phyloP scores from a whole-genome alignment of 371 early-diverging fungal genomes.

The Mortierella sp. region DNA sequence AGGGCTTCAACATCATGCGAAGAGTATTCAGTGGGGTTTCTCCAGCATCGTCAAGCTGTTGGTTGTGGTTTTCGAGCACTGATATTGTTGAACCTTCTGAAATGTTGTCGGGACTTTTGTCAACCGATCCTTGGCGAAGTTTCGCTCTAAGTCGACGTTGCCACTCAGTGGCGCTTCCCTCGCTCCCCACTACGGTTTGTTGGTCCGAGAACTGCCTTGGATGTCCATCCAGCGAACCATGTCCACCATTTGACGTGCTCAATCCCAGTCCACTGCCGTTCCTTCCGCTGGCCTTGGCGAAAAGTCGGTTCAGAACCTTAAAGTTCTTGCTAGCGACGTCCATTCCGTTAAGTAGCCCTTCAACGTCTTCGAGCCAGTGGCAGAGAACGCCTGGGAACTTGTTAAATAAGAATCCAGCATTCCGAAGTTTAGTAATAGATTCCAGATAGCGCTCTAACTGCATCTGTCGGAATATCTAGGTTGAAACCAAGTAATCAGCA shows the following conservation, averaged over 20 bases:
- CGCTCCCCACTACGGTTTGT: neutral
- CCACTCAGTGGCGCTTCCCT: slow-evolving; percentile 25
- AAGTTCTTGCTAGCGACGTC: slow-evolving; percentile 25
- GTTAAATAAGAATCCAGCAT: slow-evolving; percentile 38
- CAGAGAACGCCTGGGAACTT: slow-evolving; percentile 30
- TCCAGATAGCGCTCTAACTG: slow-evolving; percentile 45
- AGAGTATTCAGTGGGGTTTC: slow-evolving; percentile 30
- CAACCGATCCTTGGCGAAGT: slow-evolving; percentile 12
- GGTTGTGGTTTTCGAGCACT: neutral
- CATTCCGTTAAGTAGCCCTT: slow-evolving; percentile 34
- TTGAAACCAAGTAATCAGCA: too few relatives aligned
- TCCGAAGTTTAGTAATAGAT: slow-evolving; percentile 36
- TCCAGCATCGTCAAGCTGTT: slow-evolving; percentile 7
- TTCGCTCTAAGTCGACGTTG: slow-evolving; percentile 24
- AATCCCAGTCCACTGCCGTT: slow-evolving; percentile 29
- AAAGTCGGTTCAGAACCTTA: slow-evolving; percentile 37
- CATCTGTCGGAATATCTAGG: slow-evolving; percentile 28
- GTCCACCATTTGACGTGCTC: neutral
- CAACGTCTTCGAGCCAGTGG: slow-evolving; percentile 39
- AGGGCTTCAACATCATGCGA: slow-evolving; percentile 15
- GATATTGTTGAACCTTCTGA: neutral
- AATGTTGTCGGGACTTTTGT: neutral
- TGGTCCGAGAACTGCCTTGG: slow-evolving; percentile 7
- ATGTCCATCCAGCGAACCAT: neutral
- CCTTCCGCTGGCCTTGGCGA: slow-evolving; percentile 32